phyloP scores from a whole-genome alignment of 1,139 yeast genomes.

The Saccharomyces hybrid region DNA sequence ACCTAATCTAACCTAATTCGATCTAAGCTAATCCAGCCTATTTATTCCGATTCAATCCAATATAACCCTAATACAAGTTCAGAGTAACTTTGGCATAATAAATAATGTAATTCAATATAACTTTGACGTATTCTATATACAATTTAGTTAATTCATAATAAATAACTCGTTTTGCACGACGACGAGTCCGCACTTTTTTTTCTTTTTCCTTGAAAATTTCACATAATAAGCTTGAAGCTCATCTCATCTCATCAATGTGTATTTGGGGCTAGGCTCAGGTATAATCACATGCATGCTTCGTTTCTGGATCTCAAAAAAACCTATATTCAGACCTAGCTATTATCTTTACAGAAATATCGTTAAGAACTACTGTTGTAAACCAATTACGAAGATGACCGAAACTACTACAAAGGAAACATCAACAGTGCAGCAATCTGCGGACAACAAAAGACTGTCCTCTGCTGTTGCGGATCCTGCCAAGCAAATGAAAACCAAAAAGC shows the following conservation, averaged over 20 bases:
- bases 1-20: too few relatives aligned
- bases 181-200: not conserved
- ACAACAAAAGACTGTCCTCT: not conserved
- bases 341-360: not conserved
- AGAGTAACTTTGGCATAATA: too few relatives aligned
- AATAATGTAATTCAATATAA: too few relatives aligned
- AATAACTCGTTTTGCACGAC: not conserved
- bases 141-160: too few relatives aligned
- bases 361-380: not conserved
- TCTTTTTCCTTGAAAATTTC: not conserved
- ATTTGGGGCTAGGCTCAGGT: not conserved
- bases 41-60: too few relatives aligned
- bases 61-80: too few relatives aligned
- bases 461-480: not conserved
- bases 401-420: not conserved
- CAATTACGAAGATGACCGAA: not conserved
- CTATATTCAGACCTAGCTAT: not conserved
- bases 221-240: not conserved
- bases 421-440: not conserved
- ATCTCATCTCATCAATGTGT: not conserved
- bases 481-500: slow-evolving; percentile 17
- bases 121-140: too few relatives aligned
- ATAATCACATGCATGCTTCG: not conserved
- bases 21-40: too few relatives aligned
- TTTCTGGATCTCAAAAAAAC: not conserved